Conservation (phyloP, 306 rosid species). For the Vigna angularis region DNA sequence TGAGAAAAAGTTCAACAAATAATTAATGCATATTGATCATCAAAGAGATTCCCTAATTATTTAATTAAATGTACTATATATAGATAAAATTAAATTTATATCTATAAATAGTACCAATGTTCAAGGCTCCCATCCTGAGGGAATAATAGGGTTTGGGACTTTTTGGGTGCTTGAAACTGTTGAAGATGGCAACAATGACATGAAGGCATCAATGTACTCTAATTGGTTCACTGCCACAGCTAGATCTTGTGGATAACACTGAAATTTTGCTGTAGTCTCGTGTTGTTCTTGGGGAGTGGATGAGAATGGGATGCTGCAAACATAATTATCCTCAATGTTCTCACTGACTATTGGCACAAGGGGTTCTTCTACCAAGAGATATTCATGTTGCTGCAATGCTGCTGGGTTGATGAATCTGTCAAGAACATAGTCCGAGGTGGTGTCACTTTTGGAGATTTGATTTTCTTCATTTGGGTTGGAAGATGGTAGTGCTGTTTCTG, state of each 20-base stretch:
- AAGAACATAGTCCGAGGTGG: conserved; percentile 26
- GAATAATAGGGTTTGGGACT: conserved; percentile 41
- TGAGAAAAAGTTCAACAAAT: conserved; percentile 6
- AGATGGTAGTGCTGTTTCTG: conserved; percentile 43
- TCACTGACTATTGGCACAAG: conserved; percentile 56
- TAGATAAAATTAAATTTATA: conserved; percentile 36
- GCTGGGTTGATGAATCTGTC: conserved; percentile 51
- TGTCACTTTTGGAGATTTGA: conserved; percentile 45
- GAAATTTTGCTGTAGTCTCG: conserved; percentile 47
- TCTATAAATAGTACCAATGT: conserved; percentile 30
- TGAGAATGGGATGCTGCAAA: conserved; percentile 46
- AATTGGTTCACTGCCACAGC: conserved; percentile 48
- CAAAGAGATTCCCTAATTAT: conserved; percentile 4
- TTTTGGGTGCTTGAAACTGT: conserved; percentile 43
- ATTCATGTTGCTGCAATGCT: conserved; percentile 41
- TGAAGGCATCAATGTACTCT: conserved; percentile 60
- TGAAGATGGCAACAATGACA: conserved; percentile 54
- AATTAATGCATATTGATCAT: conserved; percentile 34
- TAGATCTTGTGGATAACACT: conserved; percentile 48
- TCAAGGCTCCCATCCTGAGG: conserved; percentile 47
- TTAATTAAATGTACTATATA: conserved; percentile 28
- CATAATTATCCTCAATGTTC: conserved; percentile 47
- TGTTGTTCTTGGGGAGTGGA: conserved; percentile 51
- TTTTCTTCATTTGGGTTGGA: conserved; percentile 48
- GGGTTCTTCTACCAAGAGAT: conserved; percentile 44